Base-by-base conservation (phyloP, 2,329 filamentous ascomycete species). In the Venturia nashicola region DNA sequence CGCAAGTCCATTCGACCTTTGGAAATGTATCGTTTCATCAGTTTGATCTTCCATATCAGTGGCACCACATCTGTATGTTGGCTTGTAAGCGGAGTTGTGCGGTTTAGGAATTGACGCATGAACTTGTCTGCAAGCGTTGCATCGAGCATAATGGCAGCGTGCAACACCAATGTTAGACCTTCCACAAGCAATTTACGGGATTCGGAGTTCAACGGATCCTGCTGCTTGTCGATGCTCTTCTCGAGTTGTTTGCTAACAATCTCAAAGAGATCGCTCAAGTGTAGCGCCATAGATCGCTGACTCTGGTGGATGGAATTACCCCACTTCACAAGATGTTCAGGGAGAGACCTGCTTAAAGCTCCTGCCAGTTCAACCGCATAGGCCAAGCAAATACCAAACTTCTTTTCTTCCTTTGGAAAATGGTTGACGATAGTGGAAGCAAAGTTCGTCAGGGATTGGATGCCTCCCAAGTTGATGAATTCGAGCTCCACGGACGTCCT, bases 1-100 rank as follows among this genome's bases (percentile, higher is more conserved):
- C 93, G 87, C 44, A 97, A 79, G 71, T 96, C 90, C 91, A 97
- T 96, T 70, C 93, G 90, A 43, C 89, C 87, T 65, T 90, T 93
- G 70, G 83, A 85, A 62, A 97, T 86, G 68, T 93, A 85, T 68
- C 84, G 87, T 69, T 84, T 85, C 61, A 89, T 77, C 1, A 87
- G 77, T 54, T 79, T 78, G 68, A 96, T 86, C 61, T 85, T 86
- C 87, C 89, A 95, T 64, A 85, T 81, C 62, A 80, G 78, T 1
- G 80, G 75, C 18, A 88, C 77, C 0, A 86, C 77, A 9, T 83
- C 80, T 12, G 57, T 18, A 39, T 48, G 32, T 36, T n/a, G 16
- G 20, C 40, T 59, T 40, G 36, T 23, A 16, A 59, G 51, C 27
- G 32, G 27, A 2, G 40, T 44, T 48, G 48, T 34, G 32, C 27